phyloP scores from a whole-genome alignment of 345 rosid species.

The Excoecaria cochinchinensis region DNA sequence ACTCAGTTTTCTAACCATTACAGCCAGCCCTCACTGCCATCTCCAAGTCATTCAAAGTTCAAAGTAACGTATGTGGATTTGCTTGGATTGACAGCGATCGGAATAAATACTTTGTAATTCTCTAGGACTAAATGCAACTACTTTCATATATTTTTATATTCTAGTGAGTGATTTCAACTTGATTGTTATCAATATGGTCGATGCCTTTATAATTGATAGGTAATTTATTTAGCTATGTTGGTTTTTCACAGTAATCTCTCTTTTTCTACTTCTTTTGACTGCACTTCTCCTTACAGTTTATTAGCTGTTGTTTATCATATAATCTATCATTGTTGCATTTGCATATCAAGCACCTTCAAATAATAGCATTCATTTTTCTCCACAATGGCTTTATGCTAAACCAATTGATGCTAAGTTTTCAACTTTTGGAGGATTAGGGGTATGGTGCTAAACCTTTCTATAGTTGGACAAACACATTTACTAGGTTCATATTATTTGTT shows the following conservation, averaged over 20 bases:
- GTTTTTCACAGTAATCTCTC: background rate
- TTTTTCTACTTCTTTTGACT: background rate
- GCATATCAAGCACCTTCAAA: conserved; percentile 64
- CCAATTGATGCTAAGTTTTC: conserved; percentile 61
- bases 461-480: background rate
- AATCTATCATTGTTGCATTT: background rate
- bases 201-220: too few relatives aligned
- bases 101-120: too few relatives aligned
- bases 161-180: too few relatives aligned
- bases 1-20: too few relatives aligned
- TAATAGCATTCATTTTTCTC: conserved; percentile 80
- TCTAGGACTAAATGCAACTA: too few relatives aligned
- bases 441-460: background rate
- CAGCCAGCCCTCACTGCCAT: too few relatives aligned
- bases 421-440: conserved; percentile 7
- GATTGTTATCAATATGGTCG: too few relatives aligned
- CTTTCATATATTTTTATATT: too few relatives aligned
- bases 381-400: conserved; percentile 88
- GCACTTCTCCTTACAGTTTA: background rate
- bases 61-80: too few relatives aligned
- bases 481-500: background rate
- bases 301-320: background rate
- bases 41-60: too few relatives aligned
- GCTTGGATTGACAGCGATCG: too few relatives aligned
- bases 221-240: background rate